A percentile compares a stretch with the other conserved stretches of the same genome.
These are phyloP conservation scores for Aphanoascus verrucosus DNA, from an alignment of 2,329 filamentous ascomycete species.

Conservation along the genomic window DNA sequence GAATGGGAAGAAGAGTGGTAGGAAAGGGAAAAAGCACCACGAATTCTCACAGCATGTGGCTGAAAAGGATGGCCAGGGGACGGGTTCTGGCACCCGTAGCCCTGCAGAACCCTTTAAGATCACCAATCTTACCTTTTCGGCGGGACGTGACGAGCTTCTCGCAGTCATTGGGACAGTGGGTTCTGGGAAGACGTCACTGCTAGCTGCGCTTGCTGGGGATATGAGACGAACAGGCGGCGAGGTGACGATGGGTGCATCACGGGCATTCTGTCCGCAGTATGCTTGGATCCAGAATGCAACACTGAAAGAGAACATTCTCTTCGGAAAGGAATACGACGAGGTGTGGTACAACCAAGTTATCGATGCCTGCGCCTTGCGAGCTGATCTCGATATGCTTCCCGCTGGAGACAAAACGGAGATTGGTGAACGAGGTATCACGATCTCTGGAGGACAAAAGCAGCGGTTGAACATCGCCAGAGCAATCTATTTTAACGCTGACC, in stretches of 20 bases:
- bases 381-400: slow-evolving; percentile 88
- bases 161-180: slow-evolving; percentile 42
- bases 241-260: slow-evolving; percentile 62
- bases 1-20: slow-evolving; percentile 14
- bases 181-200: slow-evolving; percentile 81
- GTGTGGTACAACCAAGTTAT: slow-evolving; percentile 78
- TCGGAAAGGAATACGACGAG: slow-evolving; percentile 66
- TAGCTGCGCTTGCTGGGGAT: slow-evolving; percentile 82
- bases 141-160: slow-evolving; percentile 31
- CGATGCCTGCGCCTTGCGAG: slow-evolving; percentile 69
- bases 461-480: slow-evolving; percentile 83
- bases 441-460: slow-evolving; percentile 92
- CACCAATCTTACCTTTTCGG: slow-evolving; percentile 28
- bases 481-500: slow-evolving; percentile 54
- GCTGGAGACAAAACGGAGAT: slow-evolving; percentile 84
- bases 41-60: slow-evolving; percentile 5
- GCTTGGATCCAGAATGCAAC: slow-evolving; percentile 95
- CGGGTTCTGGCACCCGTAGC: slow-evolving; percentile 19
- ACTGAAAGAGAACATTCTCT: slow-evolving; percentile 78
- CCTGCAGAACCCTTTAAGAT: slow-evolving; percentile 33
- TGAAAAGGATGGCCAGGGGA: slow-evolving; percentile 20
- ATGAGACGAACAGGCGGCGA: slow-evolving; percentile 75
- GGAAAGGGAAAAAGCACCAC: slow-evolving; percentile 17
- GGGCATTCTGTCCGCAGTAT: slow-evolving; percentile 91
- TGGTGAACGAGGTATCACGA: slow-evolving; percentile 87